phyloP scores from a whole-genome alignment of 768 basidiomycete genomes.

The Rhodotorula diobovata region DNA sequence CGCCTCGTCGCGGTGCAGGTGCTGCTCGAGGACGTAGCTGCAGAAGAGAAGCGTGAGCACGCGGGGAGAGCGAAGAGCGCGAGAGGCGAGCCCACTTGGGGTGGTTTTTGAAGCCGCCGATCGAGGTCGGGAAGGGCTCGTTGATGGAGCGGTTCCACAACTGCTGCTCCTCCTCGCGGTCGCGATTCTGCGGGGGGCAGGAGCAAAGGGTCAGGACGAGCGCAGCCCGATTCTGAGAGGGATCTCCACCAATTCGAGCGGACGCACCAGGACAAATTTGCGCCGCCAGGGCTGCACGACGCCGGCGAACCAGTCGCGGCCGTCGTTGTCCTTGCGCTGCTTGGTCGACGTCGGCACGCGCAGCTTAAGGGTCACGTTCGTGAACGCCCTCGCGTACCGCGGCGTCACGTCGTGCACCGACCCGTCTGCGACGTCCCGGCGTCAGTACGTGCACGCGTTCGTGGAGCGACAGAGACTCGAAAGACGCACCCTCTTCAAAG shows the following conservation, averaged over 20 bases:
- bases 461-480: neutral
- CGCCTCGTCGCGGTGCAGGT: conserved; percentile 81
- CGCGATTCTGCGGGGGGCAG: conserved; percentile 76
- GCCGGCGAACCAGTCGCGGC: conserved; percentile 71
- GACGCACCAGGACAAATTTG: conserved; percentile 73
- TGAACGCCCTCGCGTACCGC: conserved; percentile 76
- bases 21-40: conserved; percentile 78
- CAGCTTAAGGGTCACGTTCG: conserved; percentile 58
- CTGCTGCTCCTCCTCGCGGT: conserved; percentile 89
- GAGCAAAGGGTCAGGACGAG: neutral
- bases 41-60: neutral
- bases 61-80: neutral
- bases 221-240: neutral
- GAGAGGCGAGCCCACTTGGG: conserved; percentile 60
- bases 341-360: conserved; percentile 51
- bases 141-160: conserved; percentile 67
- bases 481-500: conserved; percentile 67
- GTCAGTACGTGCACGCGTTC: neutral
- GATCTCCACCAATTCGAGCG: no score
- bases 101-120: conserved; percentile 92
- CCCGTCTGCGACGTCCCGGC: conserved; percentile 56
- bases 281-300: conserved; percentile 62
- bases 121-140: conserved; percentile 87
- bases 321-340: conserved; percentile 51
- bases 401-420: conserved; percentile 86